phyloP scores from a whole-genome alignment of 2,329 filamentous ascomycete species.

The Calonectria pseudoreteaudii region DNA sequence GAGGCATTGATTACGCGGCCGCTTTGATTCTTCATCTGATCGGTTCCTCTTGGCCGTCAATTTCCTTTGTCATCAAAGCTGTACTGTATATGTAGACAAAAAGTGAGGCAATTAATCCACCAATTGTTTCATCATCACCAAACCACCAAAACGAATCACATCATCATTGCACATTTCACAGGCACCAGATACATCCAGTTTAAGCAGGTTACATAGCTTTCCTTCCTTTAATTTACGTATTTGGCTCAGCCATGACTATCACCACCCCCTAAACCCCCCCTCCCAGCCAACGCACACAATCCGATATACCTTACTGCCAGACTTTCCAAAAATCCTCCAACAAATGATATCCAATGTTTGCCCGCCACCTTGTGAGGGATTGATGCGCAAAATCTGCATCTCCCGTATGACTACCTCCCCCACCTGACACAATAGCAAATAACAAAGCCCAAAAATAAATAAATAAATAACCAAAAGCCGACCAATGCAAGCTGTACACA shows the following conservation, averaged over 20 bases:
- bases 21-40: conserved; percentile 19
- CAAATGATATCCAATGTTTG: conserved; percentile 14
- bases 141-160: background rate
- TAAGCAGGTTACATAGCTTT: background rate
- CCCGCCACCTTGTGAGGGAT: conserved; percentile 5
- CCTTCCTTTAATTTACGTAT: conserved; percentile 15
- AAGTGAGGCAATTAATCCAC: conserved; percentile 7
- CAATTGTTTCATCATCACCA: background rate
- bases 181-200: background rate
- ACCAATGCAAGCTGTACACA: conserved; percentile 38
- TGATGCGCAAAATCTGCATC: conserved; percentile 26
- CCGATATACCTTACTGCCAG: conserved; percentile 4
- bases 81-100: too few relatives aligned
- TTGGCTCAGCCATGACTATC: conserved; percentile 11
- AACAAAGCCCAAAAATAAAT: conserved; percentile 16
- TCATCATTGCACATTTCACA: background rate
- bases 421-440: conserved; percentile 17
- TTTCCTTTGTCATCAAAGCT: background rate
- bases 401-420: conserved; percentile 33
- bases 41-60: background rate
- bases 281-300: background rate
- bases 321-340: conserved; percentile 17
- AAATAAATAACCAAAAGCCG: conserved; percentile 27
- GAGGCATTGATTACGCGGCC: conserved; percentile 9
- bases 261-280: background rate